phyloP scores from a whole-genome alignment of 306 rosid genomes.

The Ormosia emarginata region DNA sequence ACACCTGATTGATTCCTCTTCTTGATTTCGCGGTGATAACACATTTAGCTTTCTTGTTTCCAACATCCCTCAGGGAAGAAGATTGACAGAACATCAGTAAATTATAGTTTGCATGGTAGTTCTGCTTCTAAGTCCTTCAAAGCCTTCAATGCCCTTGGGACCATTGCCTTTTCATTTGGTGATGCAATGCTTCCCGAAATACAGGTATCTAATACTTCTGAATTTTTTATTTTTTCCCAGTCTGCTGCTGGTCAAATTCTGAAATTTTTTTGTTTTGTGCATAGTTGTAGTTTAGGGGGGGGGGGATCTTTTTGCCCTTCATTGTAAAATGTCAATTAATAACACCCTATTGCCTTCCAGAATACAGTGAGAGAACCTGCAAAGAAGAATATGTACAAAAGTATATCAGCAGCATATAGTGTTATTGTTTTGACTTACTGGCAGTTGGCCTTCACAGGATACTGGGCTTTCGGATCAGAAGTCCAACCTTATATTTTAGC shows the following conservation, averaged over 20 bases:
- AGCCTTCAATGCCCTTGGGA: conserved; percentile 76
- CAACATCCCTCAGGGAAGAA: conserved; percentile 46
- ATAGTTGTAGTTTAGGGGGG: background rate
- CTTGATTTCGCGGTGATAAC: background rate
- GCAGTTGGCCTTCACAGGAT: conserved; percentile 61
- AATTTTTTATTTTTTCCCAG: background rate
- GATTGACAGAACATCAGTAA: conserved; percentile 54
- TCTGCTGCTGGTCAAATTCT: background rate
- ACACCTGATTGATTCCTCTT: background rate
- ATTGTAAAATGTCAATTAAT: background rate
- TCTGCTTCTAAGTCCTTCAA: conserved; percentile 47
- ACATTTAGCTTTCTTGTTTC: background rate
- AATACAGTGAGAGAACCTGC: conserved; percentile 68
- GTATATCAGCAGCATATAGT: conserved; percentile 66
- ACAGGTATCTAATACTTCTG: conserved; percentile 37
- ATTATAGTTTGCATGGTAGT: conserved; percentile 55
- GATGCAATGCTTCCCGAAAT: conserved; percentile 88
- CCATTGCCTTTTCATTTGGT: conserved; percentile 75
- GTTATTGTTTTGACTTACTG: conserved; percentile 63
- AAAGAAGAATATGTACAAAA: conserved; percentile 64
- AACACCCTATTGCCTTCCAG: conserved; percentile 29
- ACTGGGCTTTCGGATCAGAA: conserved; percentile 79
- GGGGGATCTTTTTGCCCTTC: background rate
- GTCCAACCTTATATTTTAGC: conserved; percentile 66
- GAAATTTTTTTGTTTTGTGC: background rate